Evolutionary conservation across 1,139 yeast genomes (phyloP).

Genomic region (Yamadazyma epiphylla): DNA sequence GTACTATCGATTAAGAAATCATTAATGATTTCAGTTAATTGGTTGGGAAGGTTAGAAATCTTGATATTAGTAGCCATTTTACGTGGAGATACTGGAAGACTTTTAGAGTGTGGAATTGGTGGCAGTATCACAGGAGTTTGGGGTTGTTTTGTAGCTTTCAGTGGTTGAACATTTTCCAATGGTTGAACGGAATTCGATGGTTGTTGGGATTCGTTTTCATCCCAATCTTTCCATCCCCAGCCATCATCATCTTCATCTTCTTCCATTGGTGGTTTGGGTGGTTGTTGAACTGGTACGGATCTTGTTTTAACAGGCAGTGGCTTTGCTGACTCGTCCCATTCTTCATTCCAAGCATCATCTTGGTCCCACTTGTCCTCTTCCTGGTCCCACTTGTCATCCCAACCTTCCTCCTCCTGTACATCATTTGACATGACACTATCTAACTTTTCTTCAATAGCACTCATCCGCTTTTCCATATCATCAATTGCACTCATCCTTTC

Average conservation of each 20-base stretch:
- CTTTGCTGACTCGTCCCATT: conserved; percentile 15
- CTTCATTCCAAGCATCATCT: conserved; percentile 24
- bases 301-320: conserved; percentile 1
- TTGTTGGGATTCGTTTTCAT: conserved; percentile 11
- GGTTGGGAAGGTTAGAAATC: conserved; percentile 19
- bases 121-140: too few species aligned
- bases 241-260: conserved; percentile 12
- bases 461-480: conserved; percentile 10
- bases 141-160: too few species aligned
- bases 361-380: conserved; percentile 11
- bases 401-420: conserved; percentile 3
- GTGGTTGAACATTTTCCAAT: neutral
- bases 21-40: conserved; percentile 17
- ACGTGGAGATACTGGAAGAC: neutral
- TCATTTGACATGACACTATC: conserved; percentile 12
- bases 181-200: too few species aligned
- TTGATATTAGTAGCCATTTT: conserved; percentile 7
- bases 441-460: conserved; percentile 13
- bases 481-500: conserved; percentile 7
- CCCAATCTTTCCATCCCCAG: conserved; percentile 19
- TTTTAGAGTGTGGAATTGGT: too few species aligned
- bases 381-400: conserved; percentile 10
- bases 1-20: conserved; percentile 16
- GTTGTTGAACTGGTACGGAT: conserved; percentile 2
- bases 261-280: conserved; percentile 2